These are phyloP conservation scores for Rhizopogon sp. DNA, from an alignment of 768 basidiomycete genomes.

Conservation along the genomic window DNA sequence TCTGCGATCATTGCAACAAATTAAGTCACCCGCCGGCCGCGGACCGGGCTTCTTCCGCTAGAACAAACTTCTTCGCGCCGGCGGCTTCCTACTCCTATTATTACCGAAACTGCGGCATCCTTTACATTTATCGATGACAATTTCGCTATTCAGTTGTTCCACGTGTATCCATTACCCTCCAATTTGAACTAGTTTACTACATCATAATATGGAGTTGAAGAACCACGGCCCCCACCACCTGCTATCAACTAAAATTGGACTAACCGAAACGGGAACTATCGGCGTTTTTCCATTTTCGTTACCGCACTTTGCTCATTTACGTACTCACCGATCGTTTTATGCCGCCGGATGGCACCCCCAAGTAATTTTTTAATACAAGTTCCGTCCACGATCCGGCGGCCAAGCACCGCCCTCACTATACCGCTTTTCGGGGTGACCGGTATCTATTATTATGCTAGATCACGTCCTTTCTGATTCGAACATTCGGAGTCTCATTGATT, in stretches of 20 bases:
- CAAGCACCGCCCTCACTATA: neutral
- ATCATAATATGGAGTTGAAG: neutral
- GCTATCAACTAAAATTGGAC: neutral
- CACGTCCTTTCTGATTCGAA: slow-evolving; percentile 6
- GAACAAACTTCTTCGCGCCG: slow-evolving; percentile 22
- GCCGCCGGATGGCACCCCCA: slow-evolving; percentile 15
- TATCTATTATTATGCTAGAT: neutral
- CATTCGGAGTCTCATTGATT: neutral
- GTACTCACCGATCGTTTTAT: slow-evolving; percentile 7
- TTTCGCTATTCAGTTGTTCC: neutral
- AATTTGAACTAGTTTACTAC: too few relatives aligned
- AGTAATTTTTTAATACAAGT: neutral
- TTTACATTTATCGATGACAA: neutral
- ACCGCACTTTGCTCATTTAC: slow-evolving; percentile 1
- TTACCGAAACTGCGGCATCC: slow-evolving; percentile 18
- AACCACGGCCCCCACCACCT: neutral
- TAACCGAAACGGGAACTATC: neutral
- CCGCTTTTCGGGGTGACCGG: neutral
- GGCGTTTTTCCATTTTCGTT: slow-evolving; percentile 1
- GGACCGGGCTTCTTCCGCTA: slow-evolving; percentile 17
- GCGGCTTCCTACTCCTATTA: slow-evolving; percentile 24
- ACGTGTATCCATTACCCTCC: neutral
- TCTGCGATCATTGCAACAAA: slow-evolving; percentile 13
- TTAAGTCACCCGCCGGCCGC: slow-evolving; percentile 18
- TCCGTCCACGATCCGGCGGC: slow-evolving; percentile 5